These are phyloP conservation scores for Salix caprea DNA, from an alignment of 345 rosid genomes.

Conservation along the genomic window DNA sequence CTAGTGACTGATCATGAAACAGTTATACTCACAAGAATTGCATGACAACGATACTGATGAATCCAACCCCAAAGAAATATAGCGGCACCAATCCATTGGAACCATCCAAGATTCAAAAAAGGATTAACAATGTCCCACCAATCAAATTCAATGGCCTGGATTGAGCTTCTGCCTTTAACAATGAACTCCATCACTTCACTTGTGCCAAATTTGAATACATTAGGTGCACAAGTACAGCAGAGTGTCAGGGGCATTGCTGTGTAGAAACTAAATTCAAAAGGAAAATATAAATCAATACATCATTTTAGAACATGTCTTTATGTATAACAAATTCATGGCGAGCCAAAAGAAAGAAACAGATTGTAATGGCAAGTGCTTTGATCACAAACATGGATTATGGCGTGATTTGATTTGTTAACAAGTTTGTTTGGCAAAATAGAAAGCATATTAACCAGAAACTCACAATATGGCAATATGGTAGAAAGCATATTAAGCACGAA, in stretches of 20 bases:
- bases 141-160: conserved; percentile 26
- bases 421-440: background rate
- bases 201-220: conserved; percentile 40
- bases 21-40: conserved; percentile 49
- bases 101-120: conserved; percentile 50
- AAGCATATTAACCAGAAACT: background rate
- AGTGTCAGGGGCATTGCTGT: conserved; percentile 56
- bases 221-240: conserved; percentile 40
- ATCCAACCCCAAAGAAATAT: conserved; percentile 72
- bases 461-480: too few species aligned
- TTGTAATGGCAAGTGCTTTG: background rate
- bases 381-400: background rate
- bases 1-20: background rate
- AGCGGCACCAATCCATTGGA: conserved; percentile 54
- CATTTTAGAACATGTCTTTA: background rate
- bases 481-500: background rate
- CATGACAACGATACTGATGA: conserved; percentile 61
- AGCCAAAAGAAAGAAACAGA: background rate
- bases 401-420: background rate
- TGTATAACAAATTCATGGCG: background rate
- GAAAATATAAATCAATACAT: background rate
- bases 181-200: conserved; percentile 38
- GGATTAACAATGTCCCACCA: conserved; percentile 37
- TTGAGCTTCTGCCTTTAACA: conserved; percentile 37
- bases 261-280: conserved; percentile 48